Evolutionary conservation across 768 basidiomycete genomes (phyloP).

Genomic region (Baorangia bicolor): DNA sequence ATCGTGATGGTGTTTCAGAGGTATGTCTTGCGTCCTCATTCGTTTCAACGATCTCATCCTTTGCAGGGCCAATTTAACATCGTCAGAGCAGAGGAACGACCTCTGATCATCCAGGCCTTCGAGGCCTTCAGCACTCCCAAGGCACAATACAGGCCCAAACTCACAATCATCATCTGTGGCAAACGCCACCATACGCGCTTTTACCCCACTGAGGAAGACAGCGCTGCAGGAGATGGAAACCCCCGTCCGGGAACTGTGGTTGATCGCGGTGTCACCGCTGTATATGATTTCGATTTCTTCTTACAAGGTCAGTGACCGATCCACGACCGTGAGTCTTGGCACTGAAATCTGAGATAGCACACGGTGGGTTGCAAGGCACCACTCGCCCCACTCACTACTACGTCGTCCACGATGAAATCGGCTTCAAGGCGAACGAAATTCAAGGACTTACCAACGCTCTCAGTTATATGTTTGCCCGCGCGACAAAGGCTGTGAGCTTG

Average conservation of each 20-base stretch:
- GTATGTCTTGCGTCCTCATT: constrained; percentile 33
- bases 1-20: constrained; percentile 79
- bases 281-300: constrained; percentile 58
- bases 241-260: constrained; percentile 54
- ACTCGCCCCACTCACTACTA: constrained; percentile 57
- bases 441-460: constrained; percentile 56
- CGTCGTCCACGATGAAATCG: constrained; percentile 53
- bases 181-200: constrained; percentile 61
- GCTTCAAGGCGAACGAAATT: constrained; percentile 47
- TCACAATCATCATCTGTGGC: constrained; percentile 55
- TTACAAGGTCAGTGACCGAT: constrained; percentile 40
- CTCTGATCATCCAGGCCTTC: constrained; percentile 44
- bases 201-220: constrained; percentile 45
- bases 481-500: constrained; percentile 47
- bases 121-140: constrained; percentile 36
- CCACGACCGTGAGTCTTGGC: neutral
- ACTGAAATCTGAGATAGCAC: constrained; percentile 26
- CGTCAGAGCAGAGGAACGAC: constrained; percentile 44
- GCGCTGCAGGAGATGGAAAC: constrained; percentile 47
- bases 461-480: constrained; percentile 57
- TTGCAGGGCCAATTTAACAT: constrained; percentile 47
- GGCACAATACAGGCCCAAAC: constrained; percentile 42
- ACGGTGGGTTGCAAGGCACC: constrained; percentile 48
- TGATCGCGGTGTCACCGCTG: constrained; percentile 51
- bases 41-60: constrained; percentile 9